Evolutionary conservation across 208 protist genomes (phyloP), one percentile per base, ranked within the genome.

Genomic region (Trypanosoma caninum): DNA sequence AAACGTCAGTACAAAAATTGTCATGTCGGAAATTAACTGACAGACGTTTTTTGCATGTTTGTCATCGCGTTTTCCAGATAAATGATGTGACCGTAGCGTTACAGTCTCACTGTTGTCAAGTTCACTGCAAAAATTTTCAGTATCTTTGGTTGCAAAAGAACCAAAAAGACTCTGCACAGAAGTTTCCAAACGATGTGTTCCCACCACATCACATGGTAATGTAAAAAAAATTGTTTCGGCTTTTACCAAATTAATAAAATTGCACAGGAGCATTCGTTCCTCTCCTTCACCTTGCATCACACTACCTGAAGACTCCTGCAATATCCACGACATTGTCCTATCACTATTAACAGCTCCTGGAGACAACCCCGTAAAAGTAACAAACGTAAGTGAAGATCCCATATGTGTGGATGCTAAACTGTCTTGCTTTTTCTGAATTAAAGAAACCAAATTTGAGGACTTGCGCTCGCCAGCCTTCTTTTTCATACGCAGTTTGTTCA

Each of bases 1-100:
- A 33, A 69, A 65, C 0, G 76, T 80, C 18, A 87, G 16, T 18
- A 82, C 53, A 70, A 72, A 82, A 48, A 76, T 64, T 27, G 70
- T 73, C 30, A 78, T 70, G 28, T 66, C 51, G 2, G 71, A 58
- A 27, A 82, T 65, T 18, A 69, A 35, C 57, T 80, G 76, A 33
- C 72, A 65, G 33, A 82, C 47, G 27, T 27, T 48, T 27, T 28
- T 34, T 37, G 20, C 16, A 16, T 62, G 54, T 30, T 37, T 27
- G 52, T 10, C 35, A n/a, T 23, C 23, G 14, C 34, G 20, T 10
- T 23, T 45, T 42, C 0, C 35, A 18, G 8, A 30, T 2, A 25
- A 8, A 18, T 31, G 35, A 33, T 25, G 9, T 44, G 22, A 23
- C 18, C 20, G 7, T 46, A 22, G 16, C 23, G 6, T n/a, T 20